Evolutionary conservation across 306 rosid genomes (phyloP).

Genomic region (Rubus parviflorus): DNA sequence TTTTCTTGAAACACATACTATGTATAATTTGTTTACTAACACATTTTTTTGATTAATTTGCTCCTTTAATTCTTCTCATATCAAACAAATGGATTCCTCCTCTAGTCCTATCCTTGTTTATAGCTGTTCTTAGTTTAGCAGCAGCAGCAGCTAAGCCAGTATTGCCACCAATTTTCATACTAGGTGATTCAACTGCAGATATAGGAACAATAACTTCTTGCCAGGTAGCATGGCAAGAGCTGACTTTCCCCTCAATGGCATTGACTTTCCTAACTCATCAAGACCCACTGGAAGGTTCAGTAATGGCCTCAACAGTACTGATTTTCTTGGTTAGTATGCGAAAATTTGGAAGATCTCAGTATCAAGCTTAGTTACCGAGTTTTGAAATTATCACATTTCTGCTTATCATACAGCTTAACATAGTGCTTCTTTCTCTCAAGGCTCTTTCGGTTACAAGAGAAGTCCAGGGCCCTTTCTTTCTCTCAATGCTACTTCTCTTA

Average conservation of each 20-base stretch:
- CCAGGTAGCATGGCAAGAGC: conserved; percentile 22
- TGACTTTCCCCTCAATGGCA: conserved; percentile 28
- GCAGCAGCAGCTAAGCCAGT: conserved; percentile 3
- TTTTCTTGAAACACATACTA: not conserved
- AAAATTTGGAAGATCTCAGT: not conserved
- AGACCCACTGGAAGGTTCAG: conserved; percentile 34
- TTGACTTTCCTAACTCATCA: conserved; percentile 24
- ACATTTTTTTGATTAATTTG: not conserved
- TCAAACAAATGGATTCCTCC: conserved; percentile 2
- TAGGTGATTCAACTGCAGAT: conserved; percentile 33
- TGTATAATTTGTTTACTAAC: not conserved
- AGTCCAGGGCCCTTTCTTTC: conserved; percentile 32
- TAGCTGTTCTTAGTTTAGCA: not conserved
- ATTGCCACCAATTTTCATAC: conserved; percentile 15
- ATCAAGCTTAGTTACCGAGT: too few species aligned
- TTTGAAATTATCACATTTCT: not conserved
- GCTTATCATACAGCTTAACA: not conserved
- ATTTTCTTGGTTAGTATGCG: conserved; percentile 24
- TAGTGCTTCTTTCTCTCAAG: not conserved
- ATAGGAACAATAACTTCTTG: conserved; percentile 36
- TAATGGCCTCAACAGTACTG: conserved; percentile 28
- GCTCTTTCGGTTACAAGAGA: conserved; percentile 25
- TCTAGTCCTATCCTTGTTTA: not conserved
- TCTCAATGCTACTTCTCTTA: not conserved
- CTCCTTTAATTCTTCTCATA: not conserved